phyloP scores from a whole-genome alignment of 805 yeast genomes.

The Starmerella sp. region DNA sequence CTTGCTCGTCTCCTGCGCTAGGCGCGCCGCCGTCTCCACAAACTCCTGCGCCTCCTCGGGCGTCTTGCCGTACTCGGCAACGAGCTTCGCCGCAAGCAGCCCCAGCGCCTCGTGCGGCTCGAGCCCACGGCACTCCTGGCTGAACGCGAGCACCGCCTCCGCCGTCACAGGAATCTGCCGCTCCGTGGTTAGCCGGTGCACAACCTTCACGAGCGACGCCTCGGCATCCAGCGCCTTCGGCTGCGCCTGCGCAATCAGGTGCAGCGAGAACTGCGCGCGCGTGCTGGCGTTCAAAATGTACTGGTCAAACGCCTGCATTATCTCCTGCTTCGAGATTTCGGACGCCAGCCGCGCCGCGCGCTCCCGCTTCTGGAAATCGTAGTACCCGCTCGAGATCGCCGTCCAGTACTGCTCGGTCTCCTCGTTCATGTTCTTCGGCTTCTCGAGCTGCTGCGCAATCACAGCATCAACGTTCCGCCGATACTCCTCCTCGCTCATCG shows the following conservation, averaged over 20 bases:
- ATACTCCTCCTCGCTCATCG: slow-evolving; percentile 54
- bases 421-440: slow-evolving; percentile 65
- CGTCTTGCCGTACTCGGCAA: slow-evolving; percentile 19
- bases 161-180: slow-evolving; percentile 18
- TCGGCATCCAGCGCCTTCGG: slow-evolving; percentile 10
- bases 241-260: slow-evolving; percentile 45
- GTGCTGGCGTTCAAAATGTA: slow-evolving; percentile 34
- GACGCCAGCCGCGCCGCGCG: slow-evolving; percentile 48
- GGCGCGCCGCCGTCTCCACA: slow-evolving; percentile 17
- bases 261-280: slow-evolving; percentile 42
- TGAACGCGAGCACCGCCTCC: slow-evolving; percentile 13
- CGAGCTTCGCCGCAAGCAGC: slow-evolving; percentile 7
- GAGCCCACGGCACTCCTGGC: slow-evolving; percentile 15
- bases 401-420: slow-evolving; percentile 59
- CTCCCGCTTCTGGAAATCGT: slow-evolving; percentile 54
- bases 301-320: slow-evolving; percentile 43
- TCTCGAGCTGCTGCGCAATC: slow-evolving; percentile 52
- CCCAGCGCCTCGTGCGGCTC: slow-evolving; percentile 16
- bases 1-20: slow-evolving; percentile 1
- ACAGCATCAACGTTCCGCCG: slow-evolving; percentile 59
- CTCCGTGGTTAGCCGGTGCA: slow-evolving; percentile 27
- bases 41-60: slow-evolving; percentile 25
- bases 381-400: slow-evolving; percentile 62
- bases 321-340: slow-evolving; percentile 43
- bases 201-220: slow-evolving; percentile 21